Conservation (phyloP, 495 filamentous ascomycete genomes). For the Amphirosellinia nigrospora region DNA sequence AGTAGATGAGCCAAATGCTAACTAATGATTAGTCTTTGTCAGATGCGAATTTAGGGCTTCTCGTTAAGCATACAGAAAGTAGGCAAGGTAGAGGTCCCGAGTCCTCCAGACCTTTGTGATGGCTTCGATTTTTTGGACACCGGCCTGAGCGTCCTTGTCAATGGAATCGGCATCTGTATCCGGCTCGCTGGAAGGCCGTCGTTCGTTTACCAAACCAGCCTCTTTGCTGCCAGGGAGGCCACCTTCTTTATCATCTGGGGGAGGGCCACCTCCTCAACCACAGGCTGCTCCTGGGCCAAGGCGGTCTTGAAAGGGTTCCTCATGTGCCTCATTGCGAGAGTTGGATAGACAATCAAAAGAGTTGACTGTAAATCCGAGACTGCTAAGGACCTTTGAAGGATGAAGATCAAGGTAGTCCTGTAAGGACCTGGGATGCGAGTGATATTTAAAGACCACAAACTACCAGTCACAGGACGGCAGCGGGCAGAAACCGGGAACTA, state of each 20-base stretch:
- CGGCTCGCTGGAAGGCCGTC: constrained; percentile 25
- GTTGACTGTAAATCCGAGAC: neutral
- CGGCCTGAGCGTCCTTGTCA: constrained; percentile 43
- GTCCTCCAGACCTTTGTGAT: constrained; percentile 55
- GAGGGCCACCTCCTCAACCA: constrained; percentile 28
- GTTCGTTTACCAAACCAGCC: constrained; percentile 27
- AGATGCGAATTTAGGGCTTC: neutral
- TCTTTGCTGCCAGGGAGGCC: constrained; percentile 28
- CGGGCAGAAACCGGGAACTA: constrained; percentile 8
- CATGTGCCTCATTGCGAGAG: constrained; percentile 30
- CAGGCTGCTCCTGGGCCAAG: constrained; percentile 29
- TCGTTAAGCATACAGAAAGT: constrained; percentile 43
- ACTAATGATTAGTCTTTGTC: constrained; percentile 20
- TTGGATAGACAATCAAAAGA: neutral
- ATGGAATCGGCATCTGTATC: constrained; percentile 43
- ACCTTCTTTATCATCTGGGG: constrained; percentile 32
- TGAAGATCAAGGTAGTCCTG: neutral
- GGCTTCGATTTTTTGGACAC: constrained; percentile 57
- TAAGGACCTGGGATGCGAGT: constrained; percentile 3
- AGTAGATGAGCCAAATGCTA: constrained; percentile 61
- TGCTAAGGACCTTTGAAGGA: neutral
- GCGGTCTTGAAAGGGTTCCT: constrained; percentile 28
- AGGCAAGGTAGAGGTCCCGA: constrained; percentile 48
- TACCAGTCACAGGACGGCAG: neutral
- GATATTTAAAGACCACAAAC: constrained; percentile 19